phyloP scores from a whole-genome alignment of 257 asterid genomes.

The Forsythia suspensa region DNA sequence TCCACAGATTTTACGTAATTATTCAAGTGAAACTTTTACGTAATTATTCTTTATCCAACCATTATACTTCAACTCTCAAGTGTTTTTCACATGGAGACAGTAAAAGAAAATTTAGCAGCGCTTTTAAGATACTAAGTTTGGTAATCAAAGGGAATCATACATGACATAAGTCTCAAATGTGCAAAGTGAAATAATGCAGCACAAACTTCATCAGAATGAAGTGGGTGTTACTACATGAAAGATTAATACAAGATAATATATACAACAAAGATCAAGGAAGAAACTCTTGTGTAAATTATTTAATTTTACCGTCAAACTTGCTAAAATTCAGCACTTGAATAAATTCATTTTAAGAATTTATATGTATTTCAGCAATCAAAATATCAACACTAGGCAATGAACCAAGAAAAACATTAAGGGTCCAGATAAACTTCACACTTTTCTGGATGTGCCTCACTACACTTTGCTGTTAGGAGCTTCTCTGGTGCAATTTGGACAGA shows the following conservation, averaged over 20 bases:
- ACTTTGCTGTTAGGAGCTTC: too few relatives aligned
- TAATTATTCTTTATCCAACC: background rate
- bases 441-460: slow-evolving; percentile 6
- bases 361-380: background rate
- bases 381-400: background rate
- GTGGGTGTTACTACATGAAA: background rate
- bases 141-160: background rate
- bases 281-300: background rate
- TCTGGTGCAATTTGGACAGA: background rate
- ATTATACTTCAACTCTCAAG: background rate
- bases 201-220: background rate
- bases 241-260: too few relatives aligned
- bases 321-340: background rate
- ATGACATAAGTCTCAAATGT: background rate
- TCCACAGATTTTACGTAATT: background rate
- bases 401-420: background rate
- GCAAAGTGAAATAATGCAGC: background rate
- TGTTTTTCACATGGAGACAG: background rate
- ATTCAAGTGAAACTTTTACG: background rate
- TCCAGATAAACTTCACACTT: background rate
- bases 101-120: background rate
- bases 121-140: background rate
- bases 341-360: too few relatives aligned
- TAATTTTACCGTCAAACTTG: background rate
- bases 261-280: background rate